phyloP scores from a whole-genome alignment of 1,284 basidiomycete genomes.

The Malassezia nana region DNA sequence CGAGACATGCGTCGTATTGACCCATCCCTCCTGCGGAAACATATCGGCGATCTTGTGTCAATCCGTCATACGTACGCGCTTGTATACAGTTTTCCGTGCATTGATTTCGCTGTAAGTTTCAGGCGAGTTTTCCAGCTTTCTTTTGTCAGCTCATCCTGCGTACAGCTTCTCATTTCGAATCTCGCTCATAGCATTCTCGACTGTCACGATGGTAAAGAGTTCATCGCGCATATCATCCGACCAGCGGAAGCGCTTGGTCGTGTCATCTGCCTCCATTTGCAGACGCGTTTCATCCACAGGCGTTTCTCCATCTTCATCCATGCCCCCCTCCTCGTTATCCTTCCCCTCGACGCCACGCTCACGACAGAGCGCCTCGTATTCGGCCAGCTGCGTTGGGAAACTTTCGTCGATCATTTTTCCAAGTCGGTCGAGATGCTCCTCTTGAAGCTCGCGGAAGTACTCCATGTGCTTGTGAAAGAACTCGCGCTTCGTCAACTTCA shows the following conservation, averaged over 20 bases:
- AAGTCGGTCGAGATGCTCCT: conserved; percentile 34
- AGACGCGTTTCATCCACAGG: not conserved
- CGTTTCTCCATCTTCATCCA: conserved; percentile 3
- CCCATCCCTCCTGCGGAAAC: conserved; percentile 39
- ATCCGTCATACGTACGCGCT: conserved; percentile 15
- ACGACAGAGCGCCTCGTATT: conserved; percentile 29
- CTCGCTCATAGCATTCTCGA: conserved; percentile 45
- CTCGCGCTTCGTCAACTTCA: conserved; percentile 44
- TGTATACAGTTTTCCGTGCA: conserved; percentile 40
- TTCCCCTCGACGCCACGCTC: conserved; percentile 7
- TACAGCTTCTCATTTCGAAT: conserved; percentile 38
- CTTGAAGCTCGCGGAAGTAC: conserved; percentile 32
- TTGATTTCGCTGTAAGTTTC: conserved; percentile 42
- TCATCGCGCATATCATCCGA: conserved; percentile 40
- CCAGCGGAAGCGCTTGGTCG: conserved; percentile 38
- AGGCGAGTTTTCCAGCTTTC: conserved; percentile 32
- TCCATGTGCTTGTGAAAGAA: conserved; percentile 38
- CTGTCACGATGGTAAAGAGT: conserved; percentile 36
- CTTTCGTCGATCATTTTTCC: conserved; percentile 25
- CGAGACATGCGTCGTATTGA: conserved; percentile 39
- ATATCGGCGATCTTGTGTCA: conserved; percentile 27
- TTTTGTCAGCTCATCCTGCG: conserved; percentile 5
- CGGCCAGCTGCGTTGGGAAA: conserved; percentile 27
- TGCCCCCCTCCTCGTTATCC: conserved; percentile 1
- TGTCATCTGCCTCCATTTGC: conserved; percentile 18